Evolutionary conservation across 2,329 filamentous ascomycete genomes (phyloP), one percentile per base, ranked within the genome.

Genomic region (Domatiomyces globalis): DNA sequence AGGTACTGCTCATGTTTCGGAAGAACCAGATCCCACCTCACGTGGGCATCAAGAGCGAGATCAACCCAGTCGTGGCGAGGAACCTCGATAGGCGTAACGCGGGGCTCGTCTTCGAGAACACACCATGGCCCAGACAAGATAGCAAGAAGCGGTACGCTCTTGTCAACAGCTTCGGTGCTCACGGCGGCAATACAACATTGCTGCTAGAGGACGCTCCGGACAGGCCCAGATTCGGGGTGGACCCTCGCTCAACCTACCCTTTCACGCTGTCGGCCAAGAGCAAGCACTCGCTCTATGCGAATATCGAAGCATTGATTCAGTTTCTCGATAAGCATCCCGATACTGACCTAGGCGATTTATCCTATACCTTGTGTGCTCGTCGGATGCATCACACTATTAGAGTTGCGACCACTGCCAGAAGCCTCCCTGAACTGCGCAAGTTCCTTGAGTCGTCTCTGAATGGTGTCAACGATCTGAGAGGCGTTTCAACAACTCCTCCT

Each of bases 111-210:
- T 71, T 76, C 54, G 68, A 79, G 56, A 58, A 63, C 57, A 71
- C 51, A 25, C 55, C 63, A 0, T 75, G 71, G 69, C 51, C 58
- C 8, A 56, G 64, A 1, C 54, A 54, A 2, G 27, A 52, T 29
- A 59, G 57, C n/a, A 59, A 61, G n/a, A 65, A 66, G 49, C 65
- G 75, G 2, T 63, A 65, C 5, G 67, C 71, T 0, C 64, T 71
- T 19, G 65, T 84, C 55, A 86, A 86, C 69, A 85, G 83, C 64
- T 86, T 85, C 61, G 76, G 76, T 55, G 84, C 83, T 1, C 79
- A 82, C 25, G 83, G 83, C 49, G 83, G 83, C 6, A 85, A 85
- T 64, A 81, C 80, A 0, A 74, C 76, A 36, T 1, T 71, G 22
- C n/a, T 69, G 2, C n/a, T 71, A 0, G 65, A 69, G 52, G 69